phyloP scores from a whole-genome alignment of 495 filamentous ascomycete species.

The Talaromyces proteolyticus region DNA sequence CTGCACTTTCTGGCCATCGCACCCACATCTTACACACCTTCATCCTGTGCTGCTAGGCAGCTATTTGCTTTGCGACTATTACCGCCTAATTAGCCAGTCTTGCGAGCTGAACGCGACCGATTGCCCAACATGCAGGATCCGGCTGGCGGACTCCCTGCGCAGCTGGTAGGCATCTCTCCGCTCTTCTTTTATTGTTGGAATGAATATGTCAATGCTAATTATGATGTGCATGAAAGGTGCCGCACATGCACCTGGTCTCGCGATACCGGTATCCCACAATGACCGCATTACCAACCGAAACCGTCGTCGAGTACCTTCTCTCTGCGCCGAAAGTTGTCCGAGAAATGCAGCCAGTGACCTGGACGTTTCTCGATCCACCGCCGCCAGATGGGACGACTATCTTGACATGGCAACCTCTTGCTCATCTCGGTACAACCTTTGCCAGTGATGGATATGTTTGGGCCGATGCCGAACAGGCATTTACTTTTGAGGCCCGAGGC shows the following conservation, averaged over 20 bases:
- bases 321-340: conserved; percentile 75
- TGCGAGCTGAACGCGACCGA: conserved; percentile 4
- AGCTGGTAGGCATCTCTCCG: conserved; percentile 44
- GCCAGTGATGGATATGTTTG: conserved; percentile 91
- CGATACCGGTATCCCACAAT: conserved; percentile 65
- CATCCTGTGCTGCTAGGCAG: neutral
- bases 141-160: conserved; percentile 53
- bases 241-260: conserved; percentile 82
- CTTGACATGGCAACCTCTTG: conserved; percentile 78
- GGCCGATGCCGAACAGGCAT: conserved; percentile 70
- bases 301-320: conserved; percentile 70
- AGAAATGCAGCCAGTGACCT: conserved; percentile 72
- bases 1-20: neutral
- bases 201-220: conserved; percentile 14
- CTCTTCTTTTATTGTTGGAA: neutral
- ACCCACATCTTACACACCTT: neutral
- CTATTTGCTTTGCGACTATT: neutral
- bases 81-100: neutral
- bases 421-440: conserved; percentile 59
- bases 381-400: conserved; percentile 68
- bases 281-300: conserved; percentile 57
- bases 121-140: conserved; percentile 56
- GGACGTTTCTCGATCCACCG: conserved; percentile 84
- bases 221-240: conserved; percentile 48
- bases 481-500: conserved; percentile 64